phyloP scores from a whole-genome alignment of 2,329 filamentous ascomycete species.

The Fusarium cyanostomum region DNA sequence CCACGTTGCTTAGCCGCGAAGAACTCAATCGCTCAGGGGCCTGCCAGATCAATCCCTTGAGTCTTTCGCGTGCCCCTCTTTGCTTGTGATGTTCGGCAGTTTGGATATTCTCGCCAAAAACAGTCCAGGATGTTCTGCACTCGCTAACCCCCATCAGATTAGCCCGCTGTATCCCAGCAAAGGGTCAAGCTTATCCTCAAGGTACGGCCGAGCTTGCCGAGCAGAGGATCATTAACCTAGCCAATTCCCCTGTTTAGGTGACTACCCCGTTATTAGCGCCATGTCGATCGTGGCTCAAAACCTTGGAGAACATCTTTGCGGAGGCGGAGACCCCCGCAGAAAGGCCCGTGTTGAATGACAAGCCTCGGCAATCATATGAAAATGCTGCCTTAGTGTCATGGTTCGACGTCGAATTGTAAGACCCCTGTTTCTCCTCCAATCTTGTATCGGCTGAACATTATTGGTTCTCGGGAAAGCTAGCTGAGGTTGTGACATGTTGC shows the following conservation, averaged over 20 bases:
- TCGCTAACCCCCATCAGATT: background rate
- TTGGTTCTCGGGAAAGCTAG: background rate
- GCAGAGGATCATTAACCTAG: slow-evolving; percentile 8
- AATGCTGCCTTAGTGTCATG: slow-evolving; percentile 8
- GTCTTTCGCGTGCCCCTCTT: background rate
- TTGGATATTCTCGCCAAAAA: background rate
- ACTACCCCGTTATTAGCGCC: slow-evolving; percentile 18
- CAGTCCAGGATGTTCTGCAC: background rate
- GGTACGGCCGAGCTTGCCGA: slow-evolving; percentile 2
- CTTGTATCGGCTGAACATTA: too few species aligned
- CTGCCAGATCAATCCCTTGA: background rate
- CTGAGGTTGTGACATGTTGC: slow-evolving; percentile 8
- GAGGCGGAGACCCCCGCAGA: slow-evolving; percentile 18
- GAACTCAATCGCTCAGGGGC: background rate
- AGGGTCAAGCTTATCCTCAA: too few species aligned
- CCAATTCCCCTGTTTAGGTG: slow-evolving; percentile 27
- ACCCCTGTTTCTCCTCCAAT: background rate
- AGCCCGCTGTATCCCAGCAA: too few species aligned
- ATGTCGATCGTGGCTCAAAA: background rate
- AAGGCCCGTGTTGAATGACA: slow-evolving; percentile 10
- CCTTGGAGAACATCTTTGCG: background rate
- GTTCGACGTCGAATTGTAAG: slow-evolving; percentile 28
- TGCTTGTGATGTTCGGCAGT: slow-evolving; percentile 13
- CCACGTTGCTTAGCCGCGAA: background rate
- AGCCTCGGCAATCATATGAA: slow-evolving; percentile 44